These are phyloP conservation scores for Crithidia sp. DNA, from an alignment of 208 protist species.

Conservation along the genomic window DNA sequence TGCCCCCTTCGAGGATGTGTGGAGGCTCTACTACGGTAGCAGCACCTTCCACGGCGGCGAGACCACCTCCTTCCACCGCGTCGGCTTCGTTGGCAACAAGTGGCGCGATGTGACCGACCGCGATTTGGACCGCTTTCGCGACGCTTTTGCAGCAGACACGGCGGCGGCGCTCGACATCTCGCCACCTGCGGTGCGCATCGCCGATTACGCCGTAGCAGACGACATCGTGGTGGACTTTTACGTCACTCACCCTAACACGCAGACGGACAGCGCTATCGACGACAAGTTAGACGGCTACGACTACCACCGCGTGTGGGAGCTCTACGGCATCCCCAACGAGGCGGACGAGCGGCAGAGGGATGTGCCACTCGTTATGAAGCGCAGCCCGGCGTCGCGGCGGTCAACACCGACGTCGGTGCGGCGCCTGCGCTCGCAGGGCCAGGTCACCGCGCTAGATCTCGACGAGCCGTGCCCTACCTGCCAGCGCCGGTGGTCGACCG, in stretches of 20 bases:
- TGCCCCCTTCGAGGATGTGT: slow-evolving; percentile 60
- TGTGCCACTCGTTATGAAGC: slow-evolving; percentile 45
- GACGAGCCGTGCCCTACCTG: slow-evolving; percentile 27
- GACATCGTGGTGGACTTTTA: slow-evolving; percentile 69
- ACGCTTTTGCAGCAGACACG: slow-evolving; percentile 57
- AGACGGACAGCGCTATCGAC: slow-evolving; percentile 47
- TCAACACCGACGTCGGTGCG: slow-evolving; percentile 12
- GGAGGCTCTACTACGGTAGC: slow-evolving; percentile 60
- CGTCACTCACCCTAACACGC: slow-evolving; percentile 37
- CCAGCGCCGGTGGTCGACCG: slow-evolving; percentile 14
- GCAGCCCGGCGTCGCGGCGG: slow-evolving; percentile 27
- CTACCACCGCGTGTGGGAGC: slow-evolving; percentile 56
- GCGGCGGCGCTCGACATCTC: slow-evolving; percentile 41
- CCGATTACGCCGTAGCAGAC: slow-evolving; percentile 46
- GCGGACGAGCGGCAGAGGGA: slow-evolving; percentile 26
- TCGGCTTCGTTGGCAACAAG: slow-evolving; percentile 71
- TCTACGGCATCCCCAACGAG: slow-evolving; percentile 47
- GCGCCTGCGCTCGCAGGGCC: slow-evolving; percentile 2
- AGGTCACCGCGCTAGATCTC: slow-evolving; percentile 2
- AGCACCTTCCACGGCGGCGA: neutral
- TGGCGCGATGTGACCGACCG: slow-evolving; percentile 45
- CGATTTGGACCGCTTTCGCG: slow-evolving; percentile 42
- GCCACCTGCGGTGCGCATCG: slow-evolving; percentile 41
- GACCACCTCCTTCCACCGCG: slow-evolving; percentile 66
- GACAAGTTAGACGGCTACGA: slow-evolving; percentile 40